Percentiles rank a stretch among this genome's conserved stretches.
phyloP scores from a whole-genome alignment of 345 rosid genomes.

The Syzygium oleosum region DNA sequence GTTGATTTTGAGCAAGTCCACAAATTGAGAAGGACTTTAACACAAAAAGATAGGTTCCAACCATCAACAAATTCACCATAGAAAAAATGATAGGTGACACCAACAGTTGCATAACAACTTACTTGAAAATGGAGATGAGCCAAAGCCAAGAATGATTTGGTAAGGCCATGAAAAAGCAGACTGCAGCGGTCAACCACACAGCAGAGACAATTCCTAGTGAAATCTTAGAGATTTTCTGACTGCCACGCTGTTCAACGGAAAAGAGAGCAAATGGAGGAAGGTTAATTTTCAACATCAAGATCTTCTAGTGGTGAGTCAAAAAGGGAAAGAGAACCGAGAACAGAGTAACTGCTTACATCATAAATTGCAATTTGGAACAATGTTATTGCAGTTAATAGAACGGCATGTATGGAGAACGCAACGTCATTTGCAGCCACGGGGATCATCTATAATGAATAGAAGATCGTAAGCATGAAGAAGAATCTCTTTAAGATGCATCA shows the following conservation, averaged over 20 bases:
- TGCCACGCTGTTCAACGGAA: constrained; percentile 59
- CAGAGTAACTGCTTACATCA: constrained; percentile 38
- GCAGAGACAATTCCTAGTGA: constrained; percentile 38
- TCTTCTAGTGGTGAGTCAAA: not conserved
- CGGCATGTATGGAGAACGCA: constrained; percentile 90
- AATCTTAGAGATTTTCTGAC: constrained; percentile 64
- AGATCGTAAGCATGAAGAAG: not conserved
- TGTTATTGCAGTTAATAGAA: constrained; percentile 54
- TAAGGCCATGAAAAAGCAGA: constrained; percentile 71
- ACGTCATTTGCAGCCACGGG: constrained; percentile 94
- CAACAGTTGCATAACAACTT: constrained; percentile 18
- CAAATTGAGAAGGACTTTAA: not conserved
- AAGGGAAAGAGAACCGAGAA: not conserved
- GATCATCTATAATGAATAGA: constrained; percentile 54
- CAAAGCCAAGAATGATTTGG: constrained; percentile 76
- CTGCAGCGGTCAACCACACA: constrained; percentile 53
- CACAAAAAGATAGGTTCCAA: not conserved
- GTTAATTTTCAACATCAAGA: not conserved
- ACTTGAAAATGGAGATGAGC: constrained; percentile 76
- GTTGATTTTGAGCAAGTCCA: not conserved
- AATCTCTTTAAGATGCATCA: not conserved
- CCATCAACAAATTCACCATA: not conserved
- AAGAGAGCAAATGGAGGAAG: not conserved
- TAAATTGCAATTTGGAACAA: constrained; percentile 69
- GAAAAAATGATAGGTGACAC: not conserved